phyloP scores from a whole-genome alignment of 345 rosid species.

The Eucalyptus brandiana region DNA sequence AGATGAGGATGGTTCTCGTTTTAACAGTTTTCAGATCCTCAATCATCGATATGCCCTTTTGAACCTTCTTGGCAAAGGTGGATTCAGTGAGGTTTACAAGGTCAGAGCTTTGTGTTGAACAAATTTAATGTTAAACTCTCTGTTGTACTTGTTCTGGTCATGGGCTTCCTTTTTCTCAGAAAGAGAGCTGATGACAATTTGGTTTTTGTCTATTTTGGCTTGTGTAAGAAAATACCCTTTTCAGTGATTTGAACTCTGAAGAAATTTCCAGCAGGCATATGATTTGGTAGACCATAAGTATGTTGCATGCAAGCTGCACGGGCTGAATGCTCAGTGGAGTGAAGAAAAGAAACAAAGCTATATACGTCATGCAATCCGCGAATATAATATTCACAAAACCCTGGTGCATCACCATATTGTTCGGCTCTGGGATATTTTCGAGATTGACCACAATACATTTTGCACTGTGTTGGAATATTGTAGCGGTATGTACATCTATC shows the following conservation, averaged over 20 bases:
- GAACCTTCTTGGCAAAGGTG: constrained; percentile 98
- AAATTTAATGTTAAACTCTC: not conserved
- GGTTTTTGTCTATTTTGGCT: constrained; percentile 34
- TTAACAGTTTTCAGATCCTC: constrained; percentile 91
- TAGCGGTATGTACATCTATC: constrained; percentile 43
- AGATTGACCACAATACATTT: constrained; percentile 92
- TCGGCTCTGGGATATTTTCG: constrained; percentile 97
- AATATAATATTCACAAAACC: constrained; percentile 93
- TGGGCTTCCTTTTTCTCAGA: constrained; percentile 2
- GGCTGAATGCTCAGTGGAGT: constrained; percentile 98
- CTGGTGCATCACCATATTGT: constrained; percentile 97
- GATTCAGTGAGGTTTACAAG: constrained; percentile 99
- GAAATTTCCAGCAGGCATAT: constrained; percentile 86
- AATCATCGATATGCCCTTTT: constrained; percentile 80
- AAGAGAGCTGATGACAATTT: not conserved
- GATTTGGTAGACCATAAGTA: constrained; percentile 95
- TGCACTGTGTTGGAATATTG: constrained; percentile 97
- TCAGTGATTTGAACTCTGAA: constrained; percentile 54
- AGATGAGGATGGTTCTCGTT: constrained; percentile 98
- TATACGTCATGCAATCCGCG: constrained; percentile 89
- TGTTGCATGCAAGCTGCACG: constrained; percentile 98
- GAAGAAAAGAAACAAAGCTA: constrained; percentile 99
- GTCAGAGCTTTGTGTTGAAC: constrained; percentile 30
- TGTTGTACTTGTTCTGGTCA: not conserved
- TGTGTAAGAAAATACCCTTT: constrained; percentile 33